Conservation (phyloP, 345 rosid genomes). For the Psidium friedrichsthalianum region DNA sequence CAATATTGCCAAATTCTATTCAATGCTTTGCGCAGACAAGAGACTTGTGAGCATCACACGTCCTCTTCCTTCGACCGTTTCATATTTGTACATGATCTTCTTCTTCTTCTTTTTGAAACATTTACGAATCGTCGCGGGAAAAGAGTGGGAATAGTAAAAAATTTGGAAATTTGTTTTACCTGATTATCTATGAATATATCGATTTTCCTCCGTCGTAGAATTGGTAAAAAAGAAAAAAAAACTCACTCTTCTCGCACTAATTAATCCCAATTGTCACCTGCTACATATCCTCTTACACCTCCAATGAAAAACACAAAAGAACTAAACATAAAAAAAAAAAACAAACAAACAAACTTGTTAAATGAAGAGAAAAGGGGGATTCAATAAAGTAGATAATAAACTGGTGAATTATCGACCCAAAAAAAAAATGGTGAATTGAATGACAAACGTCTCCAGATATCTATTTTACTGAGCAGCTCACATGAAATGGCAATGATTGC, state of each 20-base stretch:
- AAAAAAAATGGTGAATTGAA: neutral
- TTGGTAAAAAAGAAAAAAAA: neutral
- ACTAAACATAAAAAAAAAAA: neutral
- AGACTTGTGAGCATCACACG: neutral
- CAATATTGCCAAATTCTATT: neutral
- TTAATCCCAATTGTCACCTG: neutral
- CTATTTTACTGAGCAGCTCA: neutral
- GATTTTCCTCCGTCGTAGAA: neutral
- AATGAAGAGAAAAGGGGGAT: neutral
- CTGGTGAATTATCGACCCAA: no score
- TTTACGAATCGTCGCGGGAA: no score
- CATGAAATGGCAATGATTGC: neutral
- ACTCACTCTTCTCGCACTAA: neutral
- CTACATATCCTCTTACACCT: neutral
- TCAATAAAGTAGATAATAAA: neutral
- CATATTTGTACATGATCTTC: neutral
- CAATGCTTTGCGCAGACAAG: neutral
- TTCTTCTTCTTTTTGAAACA: no score
- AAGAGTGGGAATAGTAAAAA: neutral
- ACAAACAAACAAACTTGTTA: neutral
- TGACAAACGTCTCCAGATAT: neutral
- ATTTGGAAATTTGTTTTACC: neutral
- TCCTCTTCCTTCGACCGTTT: neutral
- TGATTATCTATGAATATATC: neutral
- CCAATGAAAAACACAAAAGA: neutral